Evolutionary conservation across 352 stramenopile genomes (phyloP).

Genomic region (Aphanomyces cochlioides): DNA sequence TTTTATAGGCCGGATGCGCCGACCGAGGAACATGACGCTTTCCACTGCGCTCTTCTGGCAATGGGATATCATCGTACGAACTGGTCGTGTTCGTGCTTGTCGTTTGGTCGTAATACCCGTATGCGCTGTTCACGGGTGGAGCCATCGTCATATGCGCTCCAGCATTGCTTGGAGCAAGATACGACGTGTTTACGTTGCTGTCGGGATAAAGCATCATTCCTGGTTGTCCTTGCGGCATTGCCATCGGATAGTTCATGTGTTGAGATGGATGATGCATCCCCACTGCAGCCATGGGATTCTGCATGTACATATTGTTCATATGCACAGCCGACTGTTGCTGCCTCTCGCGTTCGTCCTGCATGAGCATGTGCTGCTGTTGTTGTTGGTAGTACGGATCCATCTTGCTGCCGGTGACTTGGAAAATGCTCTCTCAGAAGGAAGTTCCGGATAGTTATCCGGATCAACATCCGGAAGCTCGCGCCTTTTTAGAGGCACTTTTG

Average conservation of each 20-base stretch:
- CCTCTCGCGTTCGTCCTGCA: conserved; percentile 4
- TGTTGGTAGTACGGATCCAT: conserved; percentile 1
- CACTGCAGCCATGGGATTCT: conserved; percentile 6
- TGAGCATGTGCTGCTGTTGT: neutral
- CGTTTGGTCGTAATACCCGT: conserved; percentile 6
- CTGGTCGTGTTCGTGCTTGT: neutral
- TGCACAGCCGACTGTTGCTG: neutral
- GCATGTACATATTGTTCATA: conserved; percentile 19
- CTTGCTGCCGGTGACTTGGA: neutral
- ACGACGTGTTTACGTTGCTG: neutral
- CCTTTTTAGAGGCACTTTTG: too few species aligned
- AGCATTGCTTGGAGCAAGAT: too few species aligned
- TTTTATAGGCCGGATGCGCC: conserved; percentile 49
- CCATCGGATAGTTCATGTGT: conserved; percentile 18
- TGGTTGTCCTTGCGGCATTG: neutral
- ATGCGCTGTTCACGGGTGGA: neutral
- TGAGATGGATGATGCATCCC: conserved; percentile 18
- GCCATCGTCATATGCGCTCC: neutral
- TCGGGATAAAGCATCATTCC: conserved; percentile 24
- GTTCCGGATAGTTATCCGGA: too few species aligned
- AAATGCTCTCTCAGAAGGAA: neutral
- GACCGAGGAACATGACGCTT: conserved; percentile 50
- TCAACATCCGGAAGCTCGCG: too few species aligned
- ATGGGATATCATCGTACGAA: neutral
- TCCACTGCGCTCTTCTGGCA: neutral